Conservation (phyloP, 2,329 filamentous ascomycete genomes). For the Domatiomyces catenatus region DNA sequence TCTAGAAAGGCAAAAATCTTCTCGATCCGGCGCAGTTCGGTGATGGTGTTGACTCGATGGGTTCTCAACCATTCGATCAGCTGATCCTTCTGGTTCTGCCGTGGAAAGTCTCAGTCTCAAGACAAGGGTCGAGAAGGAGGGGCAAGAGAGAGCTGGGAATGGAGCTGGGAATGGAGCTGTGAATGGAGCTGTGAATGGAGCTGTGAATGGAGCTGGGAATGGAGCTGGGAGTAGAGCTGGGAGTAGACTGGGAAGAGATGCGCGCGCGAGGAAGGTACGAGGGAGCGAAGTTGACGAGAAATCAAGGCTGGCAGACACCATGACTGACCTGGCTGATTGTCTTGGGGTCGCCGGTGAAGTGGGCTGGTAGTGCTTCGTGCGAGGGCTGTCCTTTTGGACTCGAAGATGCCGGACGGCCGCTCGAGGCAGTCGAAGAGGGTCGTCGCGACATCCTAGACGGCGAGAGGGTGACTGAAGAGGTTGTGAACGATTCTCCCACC, state of each 20-base stretch:
- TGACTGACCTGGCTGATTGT: constrained; percentile 18
- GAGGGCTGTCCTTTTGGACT: not conserved
- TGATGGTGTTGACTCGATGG: constrained; percentile 58
- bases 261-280: constrained; percentile 1
- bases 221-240: no score
- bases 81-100: constrained; percentile 34
- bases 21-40: constrained; percentile 57
- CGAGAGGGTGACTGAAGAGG: not conserved
- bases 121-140: constrained; percentile 2
- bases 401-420: not conserved
- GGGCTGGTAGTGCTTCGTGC: not conserved
- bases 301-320: constrained; percentile 5
- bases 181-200: no score
- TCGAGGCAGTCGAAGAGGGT: not conserved
- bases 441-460: not conserved
- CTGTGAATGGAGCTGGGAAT: no score
- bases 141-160: not conserved
- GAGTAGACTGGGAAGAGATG: no score
- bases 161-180: no score
- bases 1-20: constrained; percentile 45
- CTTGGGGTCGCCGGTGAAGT: constrained; percentile 9
- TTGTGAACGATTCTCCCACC: not conserved
- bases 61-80: constrained; percentile 49
- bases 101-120: not conserved
- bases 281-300: constrained; percentile 4